Conservation (phyloP, 2,329 filamentous ascomycete genomes). For the Paramyrothecium roridum region DNA sequence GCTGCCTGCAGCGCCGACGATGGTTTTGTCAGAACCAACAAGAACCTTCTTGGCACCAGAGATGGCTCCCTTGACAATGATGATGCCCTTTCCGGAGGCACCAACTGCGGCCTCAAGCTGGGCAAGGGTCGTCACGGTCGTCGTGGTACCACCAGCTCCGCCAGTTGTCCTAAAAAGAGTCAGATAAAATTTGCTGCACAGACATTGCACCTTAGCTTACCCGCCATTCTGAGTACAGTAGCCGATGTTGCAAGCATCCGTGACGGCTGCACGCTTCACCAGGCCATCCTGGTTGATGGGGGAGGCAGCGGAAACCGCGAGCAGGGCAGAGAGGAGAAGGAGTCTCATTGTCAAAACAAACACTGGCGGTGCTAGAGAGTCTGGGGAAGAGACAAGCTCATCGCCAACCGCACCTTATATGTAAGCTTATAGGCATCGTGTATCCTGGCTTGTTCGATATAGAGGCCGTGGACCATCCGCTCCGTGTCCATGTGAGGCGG, state of each 20-base stretch:
- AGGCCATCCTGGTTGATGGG: neutral
- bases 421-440: too few relatives aligned
- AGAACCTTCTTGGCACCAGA: constrained; percentile 17
- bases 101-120: constrained; percentile 12
- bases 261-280: constrained; percentile 6
- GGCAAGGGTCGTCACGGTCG: constrained; percentile 12
- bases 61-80: constrained; percentile 15
- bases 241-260: constrained; percentile 10
- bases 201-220: constrained; percentile 3
- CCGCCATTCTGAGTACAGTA: constrained; percentile 18
- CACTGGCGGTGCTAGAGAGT: too few relatives aligned
- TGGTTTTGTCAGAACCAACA: constrained; percentile 16
- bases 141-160: constrained; percentile 8
- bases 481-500: too few relatives aligned
- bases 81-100: constrained; percentile 8
- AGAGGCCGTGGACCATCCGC: too few relatives aligned
- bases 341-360: neutral
- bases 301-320: neutral
- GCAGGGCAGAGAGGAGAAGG: neutral
- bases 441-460: too few relatives aligned
- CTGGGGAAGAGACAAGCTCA: too few relatives aligned
- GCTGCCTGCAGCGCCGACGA: constrained; percentile 16
- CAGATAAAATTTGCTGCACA: accelerated
- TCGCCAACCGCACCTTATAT: too few relatives aligned
- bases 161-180: constrained; percentile 5